Conservation (phyloP, 1,284 basidiomycete genomes). For the Fomitopsis schrenkii region DNA sequence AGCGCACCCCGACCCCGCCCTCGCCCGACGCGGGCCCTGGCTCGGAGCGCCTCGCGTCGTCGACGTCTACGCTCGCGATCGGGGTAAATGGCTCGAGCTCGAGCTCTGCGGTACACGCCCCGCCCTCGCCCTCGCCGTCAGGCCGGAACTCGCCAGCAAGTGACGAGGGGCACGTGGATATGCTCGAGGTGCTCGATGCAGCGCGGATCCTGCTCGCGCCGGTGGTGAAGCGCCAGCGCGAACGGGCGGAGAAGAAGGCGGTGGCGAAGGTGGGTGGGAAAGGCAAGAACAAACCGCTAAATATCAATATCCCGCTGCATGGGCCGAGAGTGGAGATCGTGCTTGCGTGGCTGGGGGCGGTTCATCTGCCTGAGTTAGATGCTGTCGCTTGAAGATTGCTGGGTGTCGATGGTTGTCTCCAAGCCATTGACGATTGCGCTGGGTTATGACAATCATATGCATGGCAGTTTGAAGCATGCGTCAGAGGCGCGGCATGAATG, state of each 20-base stretch:
- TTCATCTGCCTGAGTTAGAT: conserved; percentile 70
- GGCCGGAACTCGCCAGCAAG: conserved; percentile 14
- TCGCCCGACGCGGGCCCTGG: conserved; percentile 15
- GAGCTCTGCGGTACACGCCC: conserved; percentile 12
- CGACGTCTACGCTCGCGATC: conserved; percentile 10
- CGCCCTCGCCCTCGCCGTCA: conserved; percentile 13
- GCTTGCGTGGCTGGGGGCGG: conserved; percentile 75
- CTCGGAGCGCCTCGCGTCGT: conserved; percentile 17
- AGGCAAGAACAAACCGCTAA: conserved; percentile 50
- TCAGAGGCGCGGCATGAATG: no score
- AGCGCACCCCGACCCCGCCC: conserved; percentile 20
- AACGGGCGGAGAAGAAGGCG: conserved; percentile 45
- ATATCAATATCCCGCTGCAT: conserved; percentile 77
- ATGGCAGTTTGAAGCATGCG: no score
- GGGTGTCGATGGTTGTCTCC: no score
- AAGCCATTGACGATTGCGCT: no score
- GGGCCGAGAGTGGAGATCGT: conserved; percentile 80
- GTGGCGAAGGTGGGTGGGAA: conserved; percentile 41
- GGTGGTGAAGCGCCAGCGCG: conserved; percentile 53
- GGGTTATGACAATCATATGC: no score
- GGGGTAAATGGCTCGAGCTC: conserved; percentile 24
- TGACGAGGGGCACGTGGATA: conserved; percentile 26
- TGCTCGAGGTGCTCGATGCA: conserved; percentile 51
- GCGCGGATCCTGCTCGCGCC: conserved; percentile 67
- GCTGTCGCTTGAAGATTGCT: conserved; percentile 26